Evolutionary conservation across 768 basidiomycete genomes (phyloP), one percentile per base, ranked within the genome.

Genomic region (Butyriboletus loyo): DNA sequence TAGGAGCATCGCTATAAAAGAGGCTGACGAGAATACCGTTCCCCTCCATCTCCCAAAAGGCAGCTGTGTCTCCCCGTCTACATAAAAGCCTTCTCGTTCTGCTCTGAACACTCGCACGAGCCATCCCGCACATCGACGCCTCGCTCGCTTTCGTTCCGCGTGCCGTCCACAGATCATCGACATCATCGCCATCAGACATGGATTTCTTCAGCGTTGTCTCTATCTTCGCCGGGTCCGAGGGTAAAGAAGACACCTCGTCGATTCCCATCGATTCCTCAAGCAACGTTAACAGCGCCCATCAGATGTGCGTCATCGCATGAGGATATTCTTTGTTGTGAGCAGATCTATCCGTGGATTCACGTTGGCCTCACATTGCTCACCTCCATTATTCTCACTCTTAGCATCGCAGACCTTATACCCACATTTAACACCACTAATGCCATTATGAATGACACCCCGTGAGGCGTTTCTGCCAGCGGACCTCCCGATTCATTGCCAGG

Each of bases 231-330:
- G 39, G 19, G 36, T 31, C 52, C 6, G 40, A 51, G 30, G 17
- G 36, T 1, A 48, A 50, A 7, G 56, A 64, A 36, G 44, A 14
- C 14, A 52, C n/a, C 10, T 42, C 52, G 1, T 53, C 63, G 10
- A 41, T 40, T n/a, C 65, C 63, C 5, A 53, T 56, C 10, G 56
- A 65, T 3, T 42, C 35, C 3, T n/a, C 48, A 3, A 35, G 25
- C 31, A 41, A 30, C n/a, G 51, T 52, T 38, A 37, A 39, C 13
- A 36, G 32, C 50, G 11, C 10, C 15, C 28, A 7, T 10, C 53
- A 50, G n/a, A n/a, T n/a, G 40, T 66, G 65, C 44, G 53, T 67
- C n/a, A 36, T 66, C 34, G 53, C 56, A 55, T 66, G 66, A 24
- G 14, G 34, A 55, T 25, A 54, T 48, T 32, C 21, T 57, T 59